phyloP scores from a whole-genome alignment of 495 filamentous ascomycete species.

The Penicillium steckii region DNA sequence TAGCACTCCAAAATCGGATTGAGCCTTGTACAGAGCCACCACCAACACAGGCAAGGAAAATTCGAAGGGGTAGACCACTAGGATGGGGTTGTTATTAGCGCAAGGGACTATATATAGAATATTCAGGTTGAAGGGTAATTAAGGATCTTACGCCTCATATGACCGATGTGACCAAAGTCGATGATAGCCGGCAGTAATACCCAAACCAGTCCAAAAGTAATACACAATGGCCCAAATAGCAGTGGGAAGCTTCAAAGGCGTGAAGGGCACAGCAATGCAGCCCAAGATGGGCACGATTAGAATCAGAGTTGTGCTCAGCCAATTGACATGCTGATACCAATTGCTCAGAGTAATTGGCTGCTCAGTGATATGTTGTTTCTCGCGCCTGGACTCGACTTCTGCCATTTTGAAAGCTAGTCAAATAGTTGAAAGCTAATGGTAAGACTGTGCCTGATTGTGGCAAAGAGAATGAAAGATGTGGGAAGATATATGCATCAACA shows the following conservation, averaged over 20 bases:
- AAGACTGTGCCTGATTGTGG: no score
- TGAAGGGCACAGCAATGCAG: constrained; percentile 68
- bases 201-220: constrained; percentile 82
- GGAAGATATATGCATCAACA: no score
- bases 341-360: constrained; percentile 71
- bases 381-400: not conserved
- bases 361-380: constrained; percentile 44
- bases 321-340: constrained; percentile 92
- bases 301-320: constrained; percentile 81
- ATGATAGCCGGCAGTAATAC: constrained; percentile 72
- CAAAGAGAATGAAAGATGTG: no score
- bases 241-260: constrained; percentile 64
- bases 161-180: constrained; percentile 86
- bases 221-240: constrained; percentile 73
- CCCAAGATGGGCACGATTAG: constrained; percentile 74
- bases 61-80: constrained; percentile 70
- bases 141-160: constrained; percentile 43
- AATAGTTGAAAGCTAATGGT: no score
- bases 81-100: constrained; percentile 28
- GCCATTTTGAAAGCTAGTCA: constrained; percentile 12
- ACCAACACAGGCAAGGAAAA: constrained; percentile 82
- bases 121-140: not conserved
- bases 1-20: constrained; percentile 89
- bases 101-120: not conserved
- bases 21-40: constrained; percentile 90